A percentile compares a stretch with the other conserved stretches of the same genome.
Conservation (phyloP, 2,329 filamentous ascomycete genomes). For the Fusarium subglutinans region DNA sequence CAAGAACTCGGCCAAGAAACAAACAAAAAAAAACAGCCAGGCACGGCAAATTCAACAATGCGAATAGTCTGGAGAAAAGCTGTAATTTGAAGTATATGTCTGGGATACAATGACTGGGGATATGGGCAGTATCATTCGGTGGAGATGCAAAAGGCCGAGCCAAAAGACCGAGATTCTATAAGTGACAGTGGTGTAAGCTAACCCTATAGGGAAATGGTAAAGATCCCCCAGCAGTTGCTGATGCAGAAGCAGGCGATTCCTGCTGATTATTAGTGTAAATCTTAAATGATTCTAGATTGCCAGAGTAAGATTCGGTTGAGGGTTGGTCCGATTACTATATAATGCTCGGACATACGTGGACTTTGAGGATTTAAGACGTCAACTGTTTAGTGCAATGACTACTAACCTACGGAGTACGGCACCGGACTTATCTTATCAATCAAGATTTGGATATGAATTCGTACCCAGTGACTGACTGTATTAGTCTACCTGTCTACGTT, state of each 20-base stretch:
- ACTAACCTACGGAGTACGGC: not conserved
- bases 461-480: not conserved
- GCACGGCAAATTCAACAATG: constrained; percentile 13
- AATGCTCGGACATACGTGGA: not conserved
- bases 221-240: not conserved
- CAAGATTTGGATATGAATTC: not conserved
- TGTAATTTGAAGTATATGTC: not conserved
- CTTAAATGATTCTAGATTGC: not conserved
- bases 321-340: constrained; percentile 1
- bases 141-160: constrained; percentile 24
- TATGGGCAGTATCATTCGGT: not conserved
- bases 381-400: not conserved
- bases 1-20: not conserved
- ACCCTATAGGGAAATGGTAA: not conserved
- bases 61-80: not conserved
- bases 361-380: not conserved
- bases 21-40: constrained; percentile 9
- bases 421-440: not conserved
- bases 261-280: not conserved
- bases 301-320: constrained; percentile 17
- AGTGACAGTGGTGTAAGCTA: constrained; percentile 4
- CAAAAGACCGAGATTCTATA: constrained; percentile 25
- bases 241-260: not conserved
- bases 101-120: not conserved
- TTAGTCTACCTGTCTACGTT: not conserved